Conservation (phyloP, 192 early-diverging fungal genomes). For the Gorgonomyces haynaldii region DNA sequence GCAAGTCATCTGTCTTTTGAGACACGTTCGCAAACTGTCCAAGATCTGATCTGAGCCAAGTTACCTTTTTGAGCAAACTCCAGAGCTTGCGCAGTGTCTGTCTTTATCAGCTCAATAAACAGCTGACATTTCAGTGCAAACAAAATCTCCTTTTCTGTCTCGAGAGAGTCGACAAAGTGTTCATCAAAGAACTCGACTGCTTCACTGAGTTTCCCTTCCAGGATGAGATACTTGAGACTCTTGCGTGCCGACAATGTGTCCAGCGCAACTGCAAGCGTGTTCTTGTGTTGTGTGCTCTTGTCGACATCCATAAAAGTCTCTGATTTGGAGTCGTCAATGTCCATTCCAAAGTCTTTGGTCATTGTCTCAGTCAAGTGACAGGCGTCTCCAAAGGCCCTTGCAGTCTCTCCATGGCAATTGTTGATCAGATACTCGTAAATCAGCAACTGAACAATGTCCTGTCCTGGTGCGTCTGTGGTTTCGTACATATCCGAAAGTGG, state of each 20-base stretch:
- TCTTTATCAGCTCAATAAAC: constrained; percentile 50
- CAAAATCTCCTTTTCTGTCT: constrained; percentile 30
- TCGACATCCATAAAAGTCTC: constrained; percentile 2
- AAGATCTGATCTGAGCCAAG: constrained; percentile 17
- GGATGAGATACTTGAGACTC: constrained; percentile 11
- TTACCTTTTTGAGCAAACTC: constrained; percentile 46
- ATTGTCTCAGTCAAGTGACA: constrained; percentile 2
- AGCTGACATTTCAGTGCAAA: constrained; percentile 54
- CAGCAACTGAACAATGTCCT: constrained; percentile 27
- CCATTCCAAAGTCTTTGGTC: constrained; percentile 11
- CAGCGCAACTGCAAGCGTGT: neutral
- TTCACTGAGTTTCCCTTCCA: constrained; percentile 19
- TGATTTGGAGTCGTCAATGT: constrained; percentile 12
- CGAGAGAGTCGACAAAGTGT: constrained; percentile 28
- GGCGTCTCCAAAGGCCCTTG: constrained; percentile 41
- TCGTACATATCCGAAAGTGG: constrained; percentile 1
- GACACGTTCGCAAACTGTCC: constrained; percentile 22
- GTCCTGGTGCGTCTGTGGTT: neutral
- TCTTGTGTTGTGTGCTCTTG: neutral
- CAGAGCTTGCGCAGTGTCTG: constrained; percentile 37
- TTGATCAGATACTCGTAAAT: constrained; percentile 57
- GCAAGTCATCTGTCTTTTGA: constrained; percentile 21
- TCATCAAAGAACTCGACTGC: constrained; percentile 32
- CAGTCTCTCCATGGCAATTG: constrained; percentile 57
- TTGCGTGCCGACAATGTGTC: constrained; percentile 28